Percentiles rank a stretch among this genome's conserved stretches.
phyloP scores from a whole-genome alignment of 2,329 filamentous ascomycete species.

The Claviceps paspali region DNA sequence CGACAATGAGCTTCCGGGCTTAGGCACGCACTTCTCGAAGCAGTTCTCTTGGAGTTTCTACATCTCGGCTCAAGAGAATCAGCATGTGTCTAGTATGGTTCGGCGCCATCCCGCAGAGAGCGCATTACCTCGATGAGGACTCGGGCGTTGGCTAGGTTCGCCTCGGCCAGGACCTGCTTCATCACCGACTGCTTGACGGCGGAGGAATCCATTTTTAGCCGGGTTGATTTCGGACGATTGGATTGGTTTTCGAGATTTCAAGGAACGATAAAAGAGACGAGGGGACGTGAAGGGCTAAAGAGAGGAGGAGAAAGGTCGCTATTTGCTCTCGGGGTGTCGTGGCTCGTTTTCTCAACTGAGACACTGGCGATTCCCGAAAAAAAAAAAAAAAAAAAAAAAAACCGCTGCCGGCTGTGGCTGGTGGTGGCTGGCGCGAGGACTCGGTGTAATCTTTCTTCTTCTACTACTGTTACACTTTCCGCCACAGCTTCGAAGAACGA shows the following conservation, averaged over 20 bases:
- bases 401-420: conserved; percentile 7
- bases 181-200: conserved; percentile 46
- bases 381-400: background rate
- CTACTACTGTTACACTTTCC: too few relatives aligned
- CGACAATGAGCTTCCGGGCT: conserved; percentile 51
- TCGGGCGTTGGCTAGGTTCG: conserved; percentile 52
- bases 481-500: too few relatives aligned
- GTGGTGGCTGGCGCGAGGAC: conserved; percentile 10
- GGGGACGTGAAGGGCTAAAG: too few relatives aligned
- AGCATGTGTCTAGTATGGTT: conserved; percentile 3
- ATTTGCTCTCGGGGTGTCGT: background rate
- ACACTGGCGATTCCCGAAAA: background rate
- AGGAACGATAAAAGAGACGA: background rate
- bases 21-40: conserved; percentile 62
- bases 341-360: background rate
- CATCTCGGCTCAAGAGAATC: conserved; percentile 1
- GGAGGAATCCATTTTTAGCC: conserved; percentile 39
- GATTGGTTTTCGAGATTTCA: too few relatives aligned
- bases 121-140: conserved; percentile 49
- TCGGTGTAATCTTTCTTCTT: too few relatives aligned
- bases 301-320: too few relatives aligned
- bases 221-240: background rate
- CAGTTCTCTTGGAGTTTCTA: conserved; percentile 72
- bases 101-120: too few relatives aligned
- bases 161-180: conserved; percentile 47